Base-by-base conservation (phyloP, 352 stramenopile species). In the Nannochloropsis limnetica region DNA sequence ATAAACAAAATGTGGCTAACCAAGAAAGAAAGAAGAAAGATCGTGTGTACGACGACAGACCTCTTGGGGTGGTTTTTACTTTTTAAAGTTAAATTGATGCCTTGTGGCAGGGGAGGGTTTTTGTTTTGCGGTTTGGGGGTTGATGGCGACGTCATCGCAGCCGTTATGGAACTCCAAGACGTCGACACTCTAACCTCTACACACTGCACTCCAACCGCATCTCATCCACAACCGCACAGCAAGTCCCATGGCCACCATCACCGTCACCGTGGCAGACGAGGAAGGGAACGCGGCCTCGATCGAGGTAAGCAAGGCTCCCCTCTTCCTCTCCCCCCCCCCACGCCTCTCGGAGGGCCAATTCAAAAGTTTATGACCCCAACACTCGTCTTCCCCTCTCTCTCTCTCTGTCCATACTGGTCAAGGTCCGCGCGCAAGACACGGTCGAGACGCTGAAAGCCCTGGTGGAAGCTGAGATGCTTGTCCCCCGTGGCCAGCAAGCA, bases 291-390 rank as follows among this genome's bases (percentile, higher is more conserved):
- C 61, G 8, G 61, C 20, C 3, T 74, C 61, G n/a, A 8, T 74
- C n/a, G 9, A 74, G 61, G 61, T 74, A 74, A 25, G 61, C 14
- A 67, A 74, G 61, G 22, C 61, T 49, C 37, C 61, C 25, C n/a
- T 23, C 20, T 20, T 25, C 61, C 61, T 25, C 8, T n/a, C n/a
- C n/a, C n/a, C n/a, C n/a, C n/a, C n/a, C n/a, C n/a, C n/a, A n/a
- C n/a, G n/a, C n/a, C n/a, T n/a, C n/a, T n/a, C n/a, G n/a, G n/a
- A 49, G 17, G 37, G 9, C 8, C 37, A 49, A 29, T 74, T 74
- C 17, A 74, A 74, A 74, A 74, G n/a, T 14, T 74, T 31, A 74
- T 31, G n/a, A 74, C 61, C 61, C 25, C 61, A 74, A 67, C 14
- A 67, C 44, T 20, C 11, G 0, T 11, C 44, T 67, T 20, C 44